phyloP scores from a whole-genome alignment of 2,329 filamentous ascomycete species.

The Trichoderma aggressivum region DNA sequence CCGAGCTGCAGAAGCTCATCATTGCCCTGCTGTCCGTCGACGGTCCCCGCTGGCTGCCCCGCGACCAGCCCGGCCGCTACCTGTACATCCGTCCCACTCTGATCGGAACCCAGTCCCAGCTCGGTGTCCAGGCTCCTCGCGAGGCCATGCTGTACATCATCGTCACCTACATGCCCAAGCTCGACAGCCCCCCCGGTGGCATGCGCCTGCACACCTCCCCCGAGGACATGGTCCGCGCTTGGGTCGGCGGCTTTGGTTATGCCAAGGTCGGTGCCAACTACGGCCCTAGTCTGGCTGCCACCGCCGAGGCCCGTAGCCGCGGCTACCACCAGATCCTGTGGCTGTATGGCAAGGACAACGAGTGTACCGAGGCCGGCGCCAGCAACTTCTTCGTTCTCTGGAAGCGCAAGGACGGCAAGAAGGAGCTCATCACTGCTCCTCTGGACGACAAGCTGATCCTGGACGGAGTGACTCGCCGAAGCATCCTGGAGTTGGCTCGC shows the following conservation, averaged over 20 bases:
- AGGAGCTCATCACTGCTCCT: conserved; percentile 75
- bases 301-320: conserved; percentile 65
- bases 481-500: conserved; percentile 69
- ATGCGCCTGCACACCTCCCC: conserved; percentile 75
- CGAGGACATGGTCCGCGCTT: conserved; percentile 82
- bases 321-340: conserved; percentile 93
- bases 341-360: conserved; percentile 74
- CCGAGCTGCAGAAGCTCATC: conserved; percentile 71
- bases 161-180: conserved; percentile 56
- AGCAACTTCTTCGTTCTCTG: conserved; percentile 90
- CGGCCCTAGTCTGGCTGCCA: conserved; percentile 76
- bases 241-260: conserved; percentile 89
- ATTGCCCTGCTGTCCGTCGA: conserved; percentile 68
- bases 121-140: conserved; percentile 75
- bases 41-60: conserved; percentile 75
- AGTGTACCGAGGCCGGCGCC: conserved; percentile 87
- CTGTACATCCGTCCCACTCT: conserved; percentile 84
- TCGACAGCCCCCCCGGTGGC: conserved; percentile 52
- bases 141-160: conserved; percentile 91
- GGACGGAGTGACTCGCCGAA: conserved; percentile 82
- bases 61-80: conserved; percentile 63
- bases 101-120: conserved; percentile 75
- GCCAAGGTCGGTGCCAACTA: conserved; percentile 95
- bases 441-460: conserved; percentile 80
- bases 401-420: conserved; percentile 51